These are phyloP conservation scores for Talaromyces atroroseus DNA, from an alignment of 2,329 filamentous ascomycete species.

Conservation along the genomic window DNA sequence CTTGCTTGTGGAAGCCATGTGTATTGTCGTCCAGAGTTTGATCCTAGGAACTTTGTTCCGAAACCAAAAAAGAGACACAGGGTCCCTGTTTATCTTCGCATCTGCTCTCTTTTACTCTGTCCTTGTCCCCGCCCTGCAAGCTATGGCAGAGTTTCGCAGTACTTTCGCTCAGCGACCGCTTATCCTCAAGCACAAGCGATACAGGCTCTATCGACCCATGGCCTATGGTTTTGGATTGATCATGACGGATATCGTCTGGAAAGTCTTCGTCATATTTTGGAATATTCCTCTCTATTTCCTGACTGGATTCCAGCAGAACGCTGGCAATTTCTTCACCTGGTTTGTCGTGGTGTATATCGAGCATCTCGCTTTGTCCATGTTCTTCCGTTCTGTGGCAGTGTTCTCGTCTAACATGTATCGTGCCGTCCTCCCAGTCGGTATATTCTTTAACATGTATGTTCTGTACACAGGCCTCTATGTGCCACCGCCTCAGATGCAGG, in stretches of 20 bases:
- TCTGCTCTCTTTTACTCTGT: slow-evolving; percentile 16
- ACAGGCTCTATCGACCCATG: slow-evolving; percentile 58
- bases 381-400: slow-evolving; percentile 67
- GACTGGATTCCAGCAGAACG: slow-evolving; percentile 57
- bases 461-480: slow-evolving; percentile 72
- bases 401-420: slow-evolving; percentile 73
- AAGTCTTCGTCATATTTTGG: slow-evolving; percentile 64
- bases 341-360: slow-evolving; percentile 54
- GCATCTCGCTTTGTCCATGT: slow-evolving; percentile 61
- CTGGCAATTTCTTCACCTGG: slow-evolving; percentile 64
- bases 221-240: slow-evolving; percentile 78
- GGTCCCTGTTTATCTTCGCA: slow-evolving; percentile 10
- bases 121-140: slow-evolving; percentile 12
- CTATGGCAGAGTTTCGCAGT: slow-evolving; percentile 14
- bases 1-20: not conserved
- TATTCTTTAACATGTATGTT: slow-evolving; percentile 71
- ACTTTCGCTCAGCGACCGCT: slow-evolving; percentile 15
- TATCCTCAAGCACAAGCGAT: slow-evolving; percentile 15
- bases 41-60: slow-evolving; percentile 17
- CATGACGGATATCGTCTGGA: slow-evolving; percentile 66
- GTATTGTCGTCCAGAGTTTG: slow-evolving; percentile 14
- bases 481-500: slow-evolving; percentile 66
- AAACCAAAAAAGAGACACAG: slow-evolving; percentile 6
- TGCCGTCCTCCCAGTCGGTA: slow-evolving; percentile 71
- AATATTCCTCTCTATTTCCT: slow-evolving; percentile 71